A percentile compares a stretch with the other conserved stretches of the same genome.
These are phyloP conservation scores for Dactylis glomerata DNA, from an alignment of 176 grass and related monocot species.

Conservation along the genomic window DNA sequence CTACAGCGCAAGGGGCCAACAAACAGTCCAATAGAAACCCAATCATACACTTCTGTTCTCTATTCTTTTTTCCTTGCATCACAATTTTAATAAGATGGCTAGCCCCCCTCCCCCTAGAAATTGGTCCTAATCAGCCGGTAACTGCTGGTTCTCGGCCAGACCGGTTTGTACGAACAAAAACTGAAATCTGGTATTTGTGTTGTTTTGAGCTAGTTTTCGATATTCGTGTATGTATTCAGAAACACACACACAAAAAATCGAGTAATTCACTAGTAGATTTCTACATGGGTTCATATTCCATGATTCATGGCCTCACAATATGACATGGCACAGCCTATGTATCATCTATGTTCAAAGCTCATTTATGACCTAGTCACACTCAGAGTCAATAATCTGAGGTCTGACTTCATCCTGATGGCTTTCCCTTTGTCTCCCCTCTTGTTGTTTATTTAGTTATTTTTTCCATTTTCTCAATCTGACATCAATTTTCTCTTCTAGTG, in stretches of 20 bases:
- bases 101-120: not conserved
- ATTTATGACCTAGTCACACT: not conserved
- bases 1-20: too few species aligned
- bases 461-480: not conserved
- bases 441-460: not conserved
- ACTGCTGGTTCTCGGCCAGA: not conserved
- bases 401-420: not conserved
- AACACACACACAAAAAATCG: not conserved
- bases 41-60: not conserved
- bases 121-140: not conserved
- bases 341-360: not conserved
- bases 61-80: not conserved
- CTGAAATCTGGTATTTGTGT: not conserved
- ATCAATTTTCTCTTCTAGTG: slow-evolving; percentile 1
- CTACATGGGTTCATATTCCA: not conserved
- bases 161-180: not conserved
- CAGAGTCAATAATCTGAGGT: not conserved
- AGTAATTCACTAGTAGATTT: not conserved
- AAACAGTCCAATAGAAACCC: not conserved
- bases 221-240: not conserved
- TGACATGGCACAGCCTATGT: not conserved
- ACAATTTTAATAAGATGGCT: not conserved
- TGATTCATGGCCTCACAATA: not conserved
- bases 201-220: not conserved
- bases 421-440: not conserved